Evolutionary conservation across 2,329 filamentous ascomycete species (phyloP).

Genomic region (Curvularia lunata): DNA sequence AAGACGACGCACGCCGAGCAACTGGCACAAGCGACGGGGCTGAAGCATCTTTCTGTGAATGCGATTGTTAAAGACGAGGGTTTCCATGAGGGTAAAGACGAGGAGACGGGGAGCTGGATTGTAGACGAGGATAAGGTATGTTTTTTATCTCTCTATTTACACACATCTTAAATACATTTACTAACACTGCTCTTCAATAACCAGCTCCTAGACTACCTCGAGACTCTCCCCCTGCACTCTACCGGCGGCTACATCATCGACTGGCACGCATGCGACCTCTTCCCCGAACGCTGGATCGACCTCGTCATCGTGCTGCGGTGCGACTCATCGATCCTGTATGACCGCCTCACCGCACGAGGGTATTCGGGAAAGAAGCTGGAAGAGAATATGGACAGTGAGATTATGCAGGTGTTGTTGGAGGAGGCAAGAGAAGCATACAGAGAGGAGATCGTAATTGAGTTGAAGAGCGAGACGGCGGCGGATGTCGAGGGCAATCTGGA

Average conservation of each 20-base stretch:
- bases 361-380: conserved; percentile 88
- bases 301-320: conserved; percentile 89
- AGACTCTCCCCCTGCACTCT: conserved; percentile 70
- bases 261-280: conserved; percentile 97
- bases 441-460: conserved; percentile 84
- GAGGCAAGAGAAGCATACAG: conserved; percentile 89
- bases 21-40: conserved; percentile 74
- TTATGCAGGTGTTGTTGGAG: conserved; percentile 92
- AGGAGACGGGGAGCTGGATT: conserved; percentile 85
- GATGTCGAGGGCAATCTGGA: conserved; percentile 91
- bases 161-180: no score
- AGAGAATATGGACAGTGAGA: conserved; percentile 96
- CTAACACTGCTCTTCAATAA: not conserved
- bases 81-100: conserved; percentile 87
- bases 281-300: conserved; percentile 92
- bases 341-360: conserved; percentile 77
- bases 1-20: conserved; percentile 92
- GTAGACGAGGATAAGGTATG: conserved; percentile 93
- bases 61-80: conserved; percentile 86
- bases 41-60: conserved; percentile 88
- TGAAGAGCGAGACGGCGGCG: conserved; percentile 82
- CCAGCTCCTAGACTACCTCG: conserved; percentile 85
- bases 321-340: conserved; percentile 80
- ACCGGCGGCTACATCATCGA: conserved; percentile 88
- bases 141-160: not conserved